phyloP scores from a whole-genome alignment of 1,139 yeast genomes.

The Geotrichum reessii region DNA sequence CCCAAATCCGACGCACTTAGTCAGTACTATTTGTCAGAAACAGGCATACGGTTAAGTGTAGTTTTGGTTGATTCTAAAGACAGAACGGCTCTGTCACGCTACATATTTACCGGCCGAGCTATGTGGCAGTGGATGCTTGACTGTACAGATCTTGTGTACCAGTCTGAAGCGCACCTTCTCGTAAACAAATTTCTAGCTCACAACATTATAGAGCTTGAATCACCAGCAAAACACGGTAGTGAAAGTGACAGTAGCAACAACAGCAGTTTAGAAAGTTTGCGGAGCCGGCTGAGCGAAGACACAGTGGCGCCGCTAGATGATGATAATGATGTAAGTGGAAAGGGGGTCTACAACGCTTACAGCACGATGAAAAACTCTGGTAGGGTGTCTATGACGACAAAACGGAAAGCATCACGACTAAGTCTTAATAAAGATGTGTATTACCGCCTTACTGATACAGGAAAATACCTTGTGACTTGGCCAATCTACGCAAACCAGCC shows the following conservation, averaged over 20 bases:
- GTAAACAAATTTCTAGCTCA: conserved; percentile 51
- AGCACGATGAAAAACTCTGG: neutral
- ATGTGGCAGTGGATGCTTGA: conserved; percentile 84
- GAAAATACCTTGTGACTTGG: conserved; percentile 15
- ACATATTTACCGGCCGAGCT: conserved; percentile 69
- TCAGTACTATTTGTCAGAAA: conserved; percentile 68
- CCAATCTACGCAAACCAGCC: neutral
- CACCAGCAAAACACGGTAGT: neutral
- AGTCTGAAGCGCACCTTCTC: conserved; percentile 56
- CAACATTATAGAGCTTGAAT: conserved; percentile 42
- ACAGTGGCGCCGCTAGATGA: neutral
- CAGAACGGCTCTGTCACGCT: conserved; percentile 23
- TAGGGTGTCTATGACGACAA: neutral
- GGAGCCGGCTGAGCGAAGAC: neutral
- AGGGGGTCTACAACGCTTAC: neutral
- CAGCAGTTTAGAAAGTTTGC: neutral
- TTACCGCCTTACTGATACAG: conserved; percentile 24
- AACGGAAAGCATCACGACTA: neutral
- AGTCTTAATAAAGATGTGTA: conserved; percentile 18
- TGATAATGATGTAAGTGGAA: neutral
- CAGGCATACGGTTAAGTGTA: conserved; percentile 53
- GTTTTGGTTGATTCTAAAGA: neutral
- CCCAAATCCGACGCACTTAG: conserved; percentile 81
- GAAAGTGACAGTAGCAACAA: conserved; percentile 10
- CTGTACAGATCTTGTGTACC: conserved; percentile 65